phyloP scores from a whole-genome alignment of 164 flowering plant species.

The Vitis amurensis region DNA sequence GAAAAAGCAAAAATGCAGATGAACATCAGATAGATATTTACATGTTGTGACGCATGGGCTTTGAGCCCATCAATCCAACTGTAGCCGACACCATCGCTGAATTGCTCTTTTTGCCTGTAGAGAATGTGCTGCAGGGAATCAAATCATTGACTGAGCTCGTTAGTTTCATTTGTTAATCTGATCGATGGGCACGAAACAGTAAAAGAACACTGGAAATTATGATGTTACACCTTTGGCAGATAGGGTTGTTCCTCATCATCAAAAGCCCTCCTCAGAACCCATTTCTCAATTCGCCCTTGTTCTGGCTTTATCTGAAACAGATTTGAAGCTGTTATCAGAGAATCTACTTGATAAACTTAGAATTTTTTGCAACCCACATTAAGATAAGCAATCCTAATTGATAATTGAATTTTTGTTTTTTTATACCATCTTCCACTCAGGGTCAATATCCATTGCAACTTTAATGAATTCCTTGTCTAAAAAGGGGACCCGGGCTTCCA shows the following conservation, averaged over 20 bases:
- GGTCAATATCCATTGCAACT: conserved; percentile 90
- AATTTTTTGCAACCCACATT: background rate
- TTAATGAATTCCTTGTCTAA: conserved; percentile 85
- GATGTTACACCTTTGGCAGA: conserved; percentile 74
- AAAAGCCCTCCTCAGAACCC: conserved; percentile 89
- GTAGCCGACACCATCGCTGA: conserved; percentile 96
- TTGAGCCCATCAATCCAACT: conserved; percentile 98
- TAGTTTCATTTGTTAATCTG: conserved; percentile 2
- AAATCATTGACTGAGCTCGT: conserved; percentile 11
- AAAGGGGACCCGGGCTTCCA: conserved; percentile 96
- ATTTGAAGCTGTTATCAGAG: background rate
- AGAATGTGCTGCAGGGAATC: conserved; percentile 74
- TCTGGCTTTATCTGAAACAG: conserved; percentile 65
- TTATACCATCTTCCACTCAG: conserved; percentile 87
- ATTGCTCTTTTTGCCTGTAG: conserved; percentile 94
- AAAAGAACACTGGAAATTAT: background rate
- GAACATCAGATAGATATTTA: conserved; percentile 15
- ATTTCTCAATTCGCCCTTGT: conserved; percentile 79
- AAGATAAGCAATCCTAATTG: background rate
- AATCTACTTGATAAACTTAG: background rate
- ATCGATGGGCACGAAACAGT: background rate
- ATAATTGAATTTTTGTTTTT: no score
- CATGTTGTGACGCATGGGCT: conserved; percentile 81
- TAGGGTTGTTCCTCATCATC: conserved; percentile 87
- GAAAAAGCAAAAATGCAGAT: background rate